Evolutionary conservation across 177 flowering plant species (phyloP), one percentile per base, ranked within the genome.

Genomic region (Tripterygium wilfordii): DNA sequence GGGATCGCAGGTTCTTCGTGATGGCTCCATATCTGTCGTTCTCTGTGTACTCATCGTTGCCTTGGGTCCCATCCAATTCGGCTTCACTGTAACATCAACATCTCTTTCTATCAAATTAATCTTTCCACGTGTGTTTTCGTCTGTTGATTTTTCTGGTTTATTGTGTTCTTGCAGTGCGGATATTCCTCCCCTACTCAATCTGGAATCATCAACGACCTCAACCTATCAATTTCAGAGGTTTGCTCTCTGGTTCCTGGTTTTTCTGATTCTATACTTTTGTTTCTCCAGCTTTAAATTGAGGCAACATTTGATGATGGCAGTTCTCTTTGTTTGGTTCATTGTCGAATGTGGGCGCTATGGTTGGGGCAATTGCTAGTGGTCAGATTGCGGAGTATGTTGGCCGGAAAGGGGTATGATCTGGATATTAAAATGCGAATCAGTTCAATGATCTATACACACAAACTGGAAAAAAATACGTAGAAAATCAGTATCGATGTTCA

Each of bases 41-140:
- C 36, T 64, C 25, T 79, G 85, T 44, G 85, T 79, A 38, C 60
- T 66, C 47, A 63, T 80, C 51, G 80, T 75, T 32, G 80, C 86
- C n/a, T 45, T 80, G 33, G 86, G 86, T 16, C 86, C 86, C 1
- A 66, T 80, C 53, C 86, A 80, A 42, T 77, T 80, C 48, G 86
- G 86, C 3, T 80, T 77, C 71, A 77, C 83, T 10, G 86, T 77
- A 61, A 31, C 14, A 0, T 2, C 20, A 2, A 30, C 19, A 36
- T 46, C 44, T 12, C 31, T 39, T 15, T 14, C 15, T 50, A 23
- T 42, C 18, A 3, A 24, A 12, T 55, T 26, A 8, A 23, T 27
- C 23, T 47, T 2, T 20, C 26, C 13, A 3, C 2, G 10, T 16
- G 1, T 36, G 0, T 8, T 33, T 15, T 48, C 54, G 20, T 17